Base-by-base conservation (phyloP, 768 basidiomycete genomes). In the Boletus rubroflammeus region DNA sequence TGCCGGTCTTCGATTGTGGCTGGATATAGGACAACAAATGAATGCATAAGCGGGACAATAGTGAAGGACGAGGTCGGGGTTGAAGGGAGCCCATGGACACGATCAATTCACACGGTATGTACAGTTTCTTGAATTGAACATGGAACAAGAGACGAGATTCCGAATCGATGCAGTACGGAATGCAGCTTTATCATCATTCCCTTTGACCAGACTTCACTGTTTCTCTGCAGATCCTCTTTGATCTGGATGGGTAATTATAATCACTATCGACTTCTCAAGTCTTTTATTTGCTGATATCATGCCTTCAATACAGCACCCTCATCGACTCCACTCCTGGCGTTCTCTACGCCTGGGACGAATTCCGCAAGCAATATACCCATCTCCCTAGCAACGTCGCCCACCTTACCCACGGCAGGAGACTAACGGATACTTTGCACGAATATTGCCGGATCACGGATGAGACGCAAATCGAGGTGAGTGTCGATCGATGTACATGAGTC, bases 311-410 rank as follows among this genome's bases (percentile, higher is more conserved):
- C 63, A 88, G 86, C 39, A 90, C 86, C 6, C 77, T 87, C 54
- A 81, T 88, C 63, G 90, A 93, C 71, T 91, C 90, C 3, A 93
- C 90, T 5, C 88, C 88, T 1, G 92, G 90, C 5, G 86, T 93
- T n/a, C 59, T 83, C 47, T 79, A 79, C 55, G 86, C 89, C 8
- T 94, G 92, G 92, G 74, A 80, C 47, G 81, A 73, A 42, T 93
- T 90, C 65, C 76, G 79, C 38, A 74, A 71, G 39, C 78, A 87
- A 53, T 90, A 90, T 57, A 59, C 58, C 67, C 72, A 55, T 66
- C 75, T 62, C 74, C 85, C 79, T 1, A 78, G 79, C 58, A 72
- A 70, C 15, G 71, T 85, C 17, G 78, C 80, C 5, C 80, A 84
- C 59, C 74, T 79, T 8, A 83, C 86, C 0, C 92, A 93, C 67